Percentiles rank a stretch among this genome's conserved stretches.
These are phyloP conservation scores for Pseudopithomyces chartarum DNA, from an alignment of 2,329 filamentous ascomycete species.

Conservation along the genomic window DNA sequence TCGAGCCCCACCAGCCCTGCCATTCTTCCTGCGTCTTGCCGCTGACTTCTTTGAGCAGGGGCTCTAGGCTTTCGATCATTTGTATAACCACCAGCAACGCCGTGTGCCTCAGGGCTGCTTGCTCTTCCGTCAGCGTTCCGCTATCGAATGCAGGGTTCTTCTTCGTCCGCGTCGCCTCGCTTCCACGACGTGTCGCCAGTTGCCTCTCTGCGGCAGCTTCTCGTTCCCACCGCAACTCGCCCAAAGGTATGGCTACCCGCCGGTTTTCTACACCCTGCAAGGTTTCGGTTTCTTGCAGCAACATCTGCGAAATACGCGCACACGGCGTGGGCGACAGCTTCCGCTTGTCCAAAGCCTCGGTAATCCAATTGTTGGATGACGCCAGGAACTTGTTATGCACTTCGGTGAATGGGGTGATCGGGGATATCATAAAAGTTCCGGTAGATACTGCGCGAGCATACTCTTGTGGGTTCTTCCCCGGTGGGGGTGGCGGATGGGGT, in stretches of 20 bases:
- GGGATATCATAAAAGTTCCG: constrained; percentile 80
- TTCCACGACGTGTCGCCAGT: constrained; percentile 58
- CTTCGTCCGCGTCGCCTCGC: constrained; percentile 52
- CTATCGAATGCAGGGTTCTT: constrained; percentile 39
- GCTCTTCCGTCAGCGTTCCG: constrained; percentile 66
- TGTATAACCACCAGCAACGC: constrained; percentile 82
- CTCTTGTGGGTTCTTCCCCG: constrained; percentile 64
- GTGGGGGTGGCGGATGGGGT: constrained; percentile 71
- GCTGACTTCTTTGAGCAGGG: constrained; percentile 78
- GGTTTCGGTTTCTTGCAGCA: constrained; percentile 78
- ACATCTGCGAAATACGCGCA: constrained; percentile 73
- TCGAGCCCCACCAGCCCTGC: constrained; percentile 85
- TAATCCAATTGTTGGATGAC: constrained; percentile 83
- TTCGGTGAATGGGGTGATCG: constrained; percentile 79
- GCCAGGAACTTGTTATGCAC: constrained; percentile 81
- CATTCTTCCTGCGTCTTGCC: constrained; percentile 90
- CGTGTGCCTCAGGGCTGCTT: constrained; percentile 75
- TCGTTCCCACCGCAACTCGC: constrained; percentile 85
- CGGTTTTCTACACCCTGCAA: constrained; percentile 73
- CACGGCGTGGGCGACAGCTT: constrained; percentile 78
- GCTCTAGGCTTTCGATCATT: constrained; percentile 84
- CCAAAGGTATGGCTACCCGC: constrained; percentile 83
- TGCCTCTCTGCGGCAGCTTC: constrained; percentile 58
- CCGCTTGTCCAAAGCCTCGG: constrained; percentile 73
- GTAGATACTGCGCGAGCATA: constrained; percentile 68